Evolutionary conservation across 148 eudicot species (phyloP), one percentile per base, ranked within the genome.

Genomic region (Bassia scoparia): DNA sequence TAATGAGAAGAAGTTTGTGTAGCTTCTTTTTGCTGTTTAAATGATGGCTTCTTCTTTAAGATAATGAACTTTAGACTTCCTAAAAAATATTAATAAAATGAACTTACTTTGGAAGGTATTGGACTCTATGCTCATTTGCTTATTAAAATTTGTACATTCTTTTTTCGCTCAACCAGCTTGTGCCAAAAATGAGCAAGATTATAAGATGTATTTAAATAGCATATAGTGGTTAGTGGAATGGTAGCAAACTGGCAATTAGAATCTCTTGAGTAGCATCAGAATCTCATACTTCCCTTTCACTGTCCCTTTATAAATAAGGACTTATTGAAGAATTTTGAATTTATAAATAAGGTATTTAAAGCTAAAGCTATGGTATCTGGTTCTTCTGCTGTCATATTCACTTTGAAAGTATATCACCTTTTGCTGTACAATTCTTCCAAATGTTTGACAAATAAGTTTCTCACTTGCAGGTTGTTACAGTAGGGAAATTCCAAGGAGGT

Each of bases 401-500:
- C 44, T 72, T 31, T 15, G 48, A 67, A 38, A 58, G 24, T 13
- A 21, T 38, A 66, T 38, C 58, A 62, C 35, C 49, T 69, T 67
- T 31, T 74, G 26, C 20, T 26, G 49, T 62, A 30, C 41, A 20
- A 29, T 24, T 20, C 41, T 52, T 43, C 24, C 24, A 13, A 27
- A 27, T 34, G 16, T 34, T 79, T 68, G 56, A 52, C 38, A 4
- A 27, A 56, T 27, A 37, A 48, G 58, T 38, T 61, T 17, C 24
- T 65, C 5, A 37, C 69, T 38, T 82, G 78, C 83, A 95, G 99
- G 97, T 95, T 58, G 92, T 95, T 33, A 95, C 99, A 18, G 93
- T 95, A n/a, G 96, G 87, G 69, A 90, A 85, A 67, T 92, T 95
- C 80, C 92, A 88, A 84, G 99, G 99, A 56, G 99, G 99, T 12